Conservation (phyloP, 441 rosid species). For the Biscutella laevigata region DNA sequence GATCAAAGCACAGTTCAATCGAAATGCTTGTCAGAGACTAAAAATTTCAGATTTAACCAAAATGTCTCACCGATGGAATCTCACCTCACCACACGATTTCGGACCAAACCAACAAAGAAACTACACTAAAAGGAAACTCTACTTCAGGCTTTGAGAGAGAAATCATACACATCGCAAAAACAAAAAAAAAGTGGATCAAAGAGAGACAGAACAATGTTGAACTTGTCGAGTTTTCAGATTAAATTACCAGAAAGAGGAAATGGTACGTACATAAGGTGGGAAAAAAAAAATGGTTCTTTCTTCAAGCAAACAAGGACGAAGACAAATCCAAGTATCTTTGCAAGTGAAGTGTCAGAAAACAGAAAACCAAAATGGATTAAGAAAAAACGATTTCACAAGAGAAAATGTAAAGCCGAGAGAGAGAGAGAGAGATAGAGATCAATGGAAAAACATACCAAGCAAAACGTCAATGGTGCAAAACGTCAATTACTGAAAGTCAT, state of each 20-base stretch:
- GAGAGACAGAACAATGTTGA: background rate
- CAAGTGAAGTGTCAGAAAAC: conserved; percentile 21
- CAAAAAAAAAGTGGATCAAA: background rate
- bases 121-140: background rate
- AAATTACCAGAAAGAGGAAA: too few relatives aligned
- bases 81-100: background rate
- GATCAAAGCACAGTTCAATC: background rate
- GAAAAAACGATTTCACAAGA: too few relatives aligned
- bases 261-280: conserved; percentile 25
- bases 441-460: conserved; percentile 9
- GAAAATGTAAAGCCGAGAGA: too few relatives aligned
- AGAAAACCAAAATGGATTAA: background rate
- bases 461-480: conserved; percentile 15
- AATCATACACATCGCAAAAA: too few relatives aligned
- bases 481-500: conserved; percentile 38
- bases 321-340: background rate
- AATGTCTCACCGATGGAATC: background rate
- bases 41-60: background rate
- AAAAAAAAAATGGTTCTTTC: conserved; percentile 9
- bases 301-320: background rate
- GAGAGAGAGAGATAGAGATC: too few relatives aligned
- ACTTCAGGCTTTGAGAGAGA: background rate
- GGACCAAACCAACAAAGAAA: background rate
- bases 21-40: background rate
- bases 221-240: conserved; percentile 5